phyloP scores from a whole-genome alignment of 108 stramenopile species.

The Aurantiochytrium sp. region DNA sequence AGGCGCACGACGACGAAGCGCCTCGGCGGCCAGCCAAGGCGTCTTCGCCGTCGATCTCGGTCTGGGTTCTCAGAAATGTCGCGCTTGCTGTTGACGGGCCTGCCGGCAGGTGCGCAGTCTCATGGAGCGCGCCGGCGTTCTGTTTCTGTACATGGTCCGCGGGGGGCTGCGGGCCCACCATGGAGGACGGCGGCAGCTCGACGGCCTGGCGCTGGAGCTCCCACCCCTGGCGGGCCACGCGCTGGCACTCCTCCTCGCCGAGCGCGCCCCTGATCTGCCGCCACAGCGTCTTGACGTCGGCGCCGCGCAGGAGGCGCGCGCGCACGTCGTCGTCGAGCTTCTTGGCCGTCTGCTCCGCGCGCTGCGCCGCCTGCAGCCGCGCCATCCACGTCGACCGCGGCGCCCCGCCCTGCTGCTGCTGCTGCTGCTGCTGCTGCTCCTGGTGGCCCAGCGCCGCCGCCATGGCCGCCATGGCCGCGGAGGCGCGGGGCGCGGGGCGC shows the following conservation, averaged over 20 bases:
- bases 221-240: not conserved
- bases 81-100: not conserved
- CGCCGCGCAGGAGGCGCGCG: not conserved
- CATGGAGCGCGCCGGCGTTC: no score
- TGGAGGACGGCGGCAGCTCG: not conserved
- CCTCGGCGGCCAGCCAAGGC: not conserved
- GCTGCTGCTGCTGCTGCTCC: no score
- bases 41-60: not conserved
- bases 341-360: not conserved
- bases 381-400: not conserved
- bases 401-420: no score
- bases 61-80: not conserved
- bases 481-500: no score
- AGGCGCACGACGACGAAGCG: not conserved
- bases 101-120: no score
- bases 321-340: not conserved
- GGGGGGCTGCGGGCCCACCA: not conserved
- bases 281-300: not conserved
- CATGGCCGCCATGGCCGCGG: no score
- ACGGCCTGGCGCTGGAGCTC: not conserved
- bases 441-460: no score
- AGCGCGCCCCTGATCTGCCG: not conserved
- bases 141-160: no score
- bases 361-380: not conserved
- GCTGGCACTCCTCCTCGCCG: not conserved